Conservation (phyloP, 176 grass and related monocot species). For the Ampelocalamus luodianensis region DNA sequence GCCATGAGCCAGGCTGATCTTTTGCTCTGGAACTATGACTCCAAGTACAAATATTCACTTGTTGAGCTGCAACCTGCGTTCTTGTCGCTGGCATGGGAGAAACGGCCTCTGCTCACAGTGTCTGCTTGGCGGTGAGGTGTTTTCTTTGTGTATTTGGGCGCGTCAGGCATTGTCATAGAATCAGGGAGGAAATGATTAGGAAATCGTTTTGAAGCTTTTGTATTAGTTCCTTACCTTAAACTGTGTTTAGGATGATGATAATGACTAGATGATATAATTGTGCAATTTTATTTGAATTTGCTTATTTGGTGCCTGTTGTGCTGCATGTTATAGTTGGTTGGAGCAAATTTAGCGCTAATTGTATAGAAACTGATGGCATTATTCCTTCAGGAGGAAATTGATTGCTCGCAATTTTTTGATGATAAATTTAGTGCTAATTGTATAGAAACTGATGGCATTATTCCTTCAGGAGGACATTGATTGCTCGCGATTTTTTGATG, state of each 20-base stretch:
- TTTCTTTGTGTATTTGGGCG: slow-evolving; percentile 24
- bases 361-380: slow-evolving; percentile 46
- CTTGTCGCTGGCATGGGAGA: slow-evolving; percentile 82
- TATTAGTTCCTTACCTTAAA: slow-evolving; percentile 31
- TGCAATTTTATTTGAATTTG: slow-evolving; percentile 40
- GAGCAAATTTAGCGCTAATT: slow-evolving; percentile 43
- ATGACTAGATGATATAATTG: slow-evolving; percentile 56
- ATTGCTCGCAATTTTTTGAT: slow-evolving; percentile 29
- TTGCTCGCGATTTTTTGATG: slow-evolving; percentile 21
- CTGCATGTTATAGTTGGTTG: slow-evolving; percentile 28
- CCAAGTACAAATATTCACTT: slow-evolving; percentile 83
- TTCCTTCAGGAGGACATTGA: background rate
- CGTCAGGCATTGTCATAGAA: slow-evolving; percentile 27
- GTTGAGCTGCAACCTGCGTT: slow-evolving; percentile 59
- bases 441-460: slow-evolving; percentile 41
- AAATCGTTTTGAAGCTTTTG: slow-evolving; percentile 40
- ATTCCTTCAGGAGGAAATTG: background rate
- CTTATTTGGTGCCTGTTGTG: slow-evolving; percentile 14
- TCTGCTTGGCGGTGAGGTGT: slow-evolving; percentile 83
- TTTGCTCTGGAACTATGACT: slow-evolving; percentile 89
- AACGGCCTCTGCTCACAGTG: slow-evolving; percentile 75
- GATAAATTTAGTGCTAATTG: slow-evolving; percentile 50
- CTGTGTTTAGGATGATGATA: slow-evolving; percentile 39
- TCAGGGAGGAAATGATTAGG: slow-evolving; percentile 26
- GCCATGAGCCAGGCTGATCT: slow-evolving; percentile 92